Percentiles rank a stretch among this genome's conserved stretches.
These are phyloP conservation scores for Linum usitatissimum DNA, from an alignment of 345 rosid genomes.

Conservation along the genomic window DNA sequence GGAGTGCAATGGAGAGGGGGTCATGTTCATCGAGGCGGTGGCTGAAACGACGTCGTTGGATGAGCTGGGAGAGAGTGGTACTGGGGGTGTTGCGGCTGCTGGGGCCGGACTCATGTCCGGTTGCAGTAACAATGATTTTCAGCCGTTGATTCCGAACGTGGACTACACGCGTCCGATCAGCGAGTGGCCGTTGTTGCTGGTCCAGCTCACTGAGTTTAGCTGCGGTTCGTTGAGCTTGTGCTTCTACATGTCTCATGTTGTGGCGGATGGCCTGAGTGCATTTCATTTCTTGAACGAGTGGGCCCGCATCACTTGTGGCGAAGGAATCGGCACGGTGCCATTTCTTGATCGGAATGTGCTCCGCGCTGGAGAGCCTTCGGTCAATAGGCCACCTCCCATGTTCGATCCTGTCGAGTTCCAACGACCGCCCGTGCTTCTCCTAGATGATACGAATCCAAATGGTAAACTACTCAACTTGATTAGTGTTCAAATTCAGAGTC, in stretches of 20 bases:
- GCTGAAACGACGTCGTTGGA: slow-evolving; percentile 21
- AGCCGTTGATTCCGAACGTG: slow-evolving; percentile 30
- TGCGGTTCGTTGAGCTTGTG: slow-evolving; percentile 46
- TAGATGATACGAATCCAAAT: neutral
- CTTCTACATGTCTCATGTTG: slow-evolving; percentile 35
- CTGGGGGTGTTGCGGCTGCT: slow-evolving; percentile 12
- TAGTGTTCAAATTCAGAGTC: neutral
- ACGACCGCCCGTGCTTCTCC: slow-evolving; percentile 33
- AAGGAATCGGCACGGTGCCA: slow-evolving; percentile 19
- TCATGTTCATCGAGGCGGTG: slow-evolving; percentile 33
- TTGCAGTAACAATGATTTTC: slow-evolving; percentile 10
- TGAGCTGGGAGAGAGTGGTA: slow-evolving; percentile 14
- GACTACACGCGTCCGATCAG: slow-evolving; percentile 33
- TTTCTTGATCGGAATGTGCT: slow-evolving; percentile 31
- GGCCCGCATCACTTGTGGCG: slow-evolving; percentile 40
- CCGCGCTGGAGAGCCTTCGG: slow-evolving; percentile 31
- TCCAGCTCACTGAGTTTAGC: slow-evolving; percentile 43
- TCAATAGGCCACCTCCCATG: neutral
- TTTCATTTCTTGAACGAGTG: slow-evolving; percentile 45
- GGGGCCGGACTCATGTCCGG: slow-evolving; percentile 19
- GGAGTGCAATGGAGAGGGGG: slow-evolving; percentile 38
- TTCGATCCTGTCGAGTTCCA: slow-evolving; percentile 32
- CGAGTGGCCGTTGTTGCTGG: slow-evolving; percentile 36
- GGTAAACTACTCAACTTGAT: neutral
- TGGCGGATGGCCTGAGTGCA: slow-evolving; percentile 48